Evolutionary conservation across 1,139 yeast genomes (phyloP), one percentile per base, ranked within the genome.

Genomic region (Zygotorulaspora mrakii): DNA sequence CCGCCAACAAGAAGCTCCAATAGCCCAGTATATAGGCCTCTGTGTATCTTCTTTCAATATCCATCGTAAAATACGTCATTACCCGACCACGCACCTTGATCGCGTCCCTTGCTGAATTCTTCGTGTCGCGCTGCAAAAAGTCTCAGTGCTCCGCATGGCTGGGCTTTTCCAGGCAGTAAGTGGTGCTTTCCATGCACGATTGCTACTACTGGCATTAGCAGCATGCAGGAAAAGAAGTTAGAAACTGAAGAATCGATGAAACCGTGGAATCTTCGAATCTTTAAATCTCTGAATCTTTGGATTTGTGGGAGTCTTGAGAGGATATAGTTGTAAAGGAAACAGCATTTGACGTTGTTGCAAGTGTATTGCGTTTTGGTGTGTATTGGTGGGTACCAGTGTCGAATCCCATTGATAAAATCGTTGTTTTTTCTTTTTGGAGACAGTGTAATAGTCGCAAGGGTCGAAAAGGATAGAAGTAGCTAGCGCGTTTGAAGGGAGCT

Each of bases 61-160:
- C 7, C 10, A 20, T 20, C 7, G 7, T 20, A 10, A 20, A 7
- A 20, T 20, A 20, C 10, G 9, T 20, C 23, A 7, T 20, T 7
- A 20, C 10, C 10, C n/a, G n/a, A n/a, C n/a, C n/a, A n/a, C n/a
- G n/a, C n/a, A n/a, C n/a, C n/a, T n/a, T n/a, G n/a, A n/a, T n/a
- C n/a, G n/a, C n/a, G n/a, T n/a, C n/a, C n/a, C n/a, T n/a, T n/a
- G n/a, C n/a, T n/a, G n/a, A n/a, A 7, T 20, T 20, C 23, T 20
- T 20, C 23, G 23, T n/a, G n/a, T n/a, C n/a, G n/a, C n/a, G n/a
- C n/a, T n/a, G n/a, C n/a, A n/a, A n/a, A n/a, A 7, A 16, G 3
- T 5, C 16, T 4, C 13, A n/a, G 13, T 25, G n/a, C 29, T n/a
- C 20, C 31, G 31, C 31, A 28, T 14, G 18, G 31, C 31, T 28